Evolutionary conservation across 257 asterid genomes (phyloP).

Genomic region (Fraxinus anomala): DNA sequence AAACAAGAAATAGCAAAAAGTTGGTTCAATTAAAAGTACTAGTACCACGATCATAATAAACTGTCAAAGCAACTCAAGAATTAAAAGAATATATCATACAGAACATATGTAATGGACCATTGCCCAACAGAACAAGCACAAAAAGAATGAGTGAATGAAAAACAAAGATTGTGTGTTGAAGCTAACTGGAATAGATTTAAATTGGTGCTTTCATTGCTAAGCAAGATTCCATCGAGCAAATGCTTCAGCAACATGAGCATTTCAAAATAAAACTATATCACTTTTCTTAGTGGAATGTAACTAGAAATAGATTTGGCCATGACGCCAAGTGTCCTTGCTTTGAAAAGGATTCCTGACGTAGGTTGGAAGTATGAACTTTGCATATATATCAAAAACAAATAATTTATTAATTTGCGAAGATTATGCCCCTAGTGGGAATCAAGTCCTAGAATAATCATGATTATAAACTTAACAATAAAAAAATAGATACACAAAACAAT

Average conservation of each 20-base stretch:
- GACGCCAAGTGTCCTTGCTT: not conserved
- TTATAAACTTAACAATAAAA: not conserved
- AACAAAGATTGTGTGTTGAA: not conserved
- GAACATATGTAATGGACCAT: not conserved
- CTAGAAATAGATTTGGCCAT: not conserved
- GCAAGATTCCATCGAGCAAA: not conserved
- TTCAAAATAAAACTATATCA: not conserved
- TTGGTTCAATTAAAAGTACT: not conserved
- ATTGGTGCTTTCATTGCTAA: not conserved
- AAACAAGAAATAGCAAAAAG: slow-evolving; percentile 17
- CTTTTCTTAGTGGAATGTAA: not conserved
- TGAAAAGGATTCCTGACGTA: not conserved
- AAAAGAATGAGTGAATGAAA: not conserved
- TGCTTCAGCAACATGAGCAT: not conserved
- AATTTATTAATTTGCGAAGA: not conserved
- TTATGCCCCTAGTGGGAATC: not conserved
- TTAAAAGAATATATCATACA: not conserved
- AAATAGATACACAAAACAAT: not conserved
- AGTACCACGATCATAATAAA: not conserved
- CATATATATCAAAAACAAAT: not conserved
- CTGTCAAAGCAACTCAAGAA: not conserved
- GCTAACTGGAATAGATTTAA: not conserved
- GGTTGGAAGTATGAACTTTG: not conserved
- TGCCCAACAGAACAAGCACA: not conserved
- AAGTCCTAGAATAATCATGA: not conserved